Evolutionary conservation across 2,329 filamentous ascomycete genomes (phyloP).

Genomic region (Trichophyton benhamiae): DNA sequence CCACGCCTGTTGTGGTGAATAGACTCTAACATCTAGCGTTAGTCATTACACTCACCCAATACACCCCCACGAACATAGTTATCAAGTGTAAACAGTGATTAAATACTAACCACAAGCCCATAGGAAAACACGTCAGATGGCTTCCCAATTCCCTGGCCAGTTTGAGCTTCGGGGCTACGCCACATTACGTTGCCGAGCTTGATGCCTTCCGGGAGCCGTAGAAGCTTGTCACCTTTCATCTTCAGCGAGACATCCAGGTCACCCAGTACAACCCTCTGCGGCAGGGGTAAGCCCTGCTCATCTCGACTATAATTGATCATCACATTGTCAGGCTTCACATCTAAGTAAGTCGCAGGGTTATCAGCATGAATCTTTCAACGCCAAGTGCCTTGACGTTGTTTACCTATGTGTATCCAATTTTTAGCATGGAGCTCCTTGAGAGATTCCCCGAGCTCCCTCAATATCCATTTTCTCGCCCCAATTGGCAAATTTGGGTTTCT

Average conservation of each 20-base stretch:
- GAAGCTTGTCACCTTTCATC: slow-evolving; percentile 6
- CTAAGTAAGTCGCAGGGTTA: not conserved
- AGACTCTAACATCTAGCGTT: not conserved
- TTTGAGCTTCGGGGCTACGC: slow-evolving; percentile 6
- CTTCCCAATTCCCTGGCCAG: slow-evolving; percentile 7
- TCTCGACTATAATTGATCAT: slow-evolving; percentile 4
- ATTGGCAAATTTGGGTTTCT: not conserved
- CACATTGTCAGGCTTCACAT: slow-evolving; percentile 7
- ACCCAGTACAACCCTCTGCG: not conserved
- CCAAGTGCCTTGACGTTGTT: not conserved
- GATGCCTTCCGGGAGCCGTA: slow-evolving; percentile 2
- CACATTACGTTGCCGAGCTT: slow-evolving; percentile 7
- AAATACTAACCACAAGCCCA: slow-evolving; percentile 5
- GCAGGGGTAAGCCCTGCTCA: not conserved
- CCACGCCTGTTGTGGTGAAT: not conserved
- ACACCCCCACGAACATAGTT: not conserved
- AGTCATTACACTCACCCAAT: too few relatives aligned
- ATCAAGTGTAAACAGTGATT: not conserved
- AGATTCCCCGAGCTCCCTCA: not conserved
- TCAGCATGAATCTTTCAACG: not conserved
- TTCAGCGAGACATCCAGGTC: slow-evolving; percentile 4
- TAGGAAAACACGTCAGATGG: slow-evolving; percentile 6
- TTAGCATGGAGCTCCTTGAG: not conserved
- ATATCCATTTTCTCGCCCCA: not conserved
- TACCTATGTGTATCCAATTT: not conserved